Conservation (phyloP, 495 filamentous ascomycete genomes). For the Niebla homalea region DNA sequence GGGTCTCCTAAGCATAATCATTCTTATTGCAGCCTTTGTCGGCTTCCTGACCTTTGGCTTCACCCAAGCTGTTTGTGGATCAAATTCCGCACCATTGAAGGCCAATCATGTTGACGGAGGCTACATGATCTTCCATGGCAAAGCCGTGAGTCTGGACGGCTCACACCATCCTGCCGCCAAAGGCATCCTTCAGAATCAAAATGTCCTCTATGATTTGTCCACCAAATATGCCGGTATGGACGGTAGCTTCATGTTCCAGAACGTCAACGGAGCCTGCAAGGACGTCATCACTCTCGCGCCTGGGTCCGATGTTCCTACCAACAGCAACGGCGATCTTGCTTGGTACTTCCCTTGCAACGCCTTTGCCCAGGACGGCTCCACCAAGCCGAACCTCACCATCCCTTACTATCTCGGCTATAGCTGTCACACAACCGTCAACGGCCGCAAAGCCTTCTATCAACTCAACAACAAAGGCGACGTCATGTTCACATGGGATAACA, state of each 20-base stretch:
- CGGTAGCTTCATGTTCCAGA: constrained; percentile 95
- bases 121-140: constrained; percentile 94
- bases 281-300: constrained; percentile 61
- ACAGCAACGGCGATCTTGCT: constrained; percentile 58
- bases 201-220: constrained; percentile 77
- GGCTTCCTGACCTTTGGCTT: constrained; percentile 97
- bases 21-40: constrained; percentile 76
- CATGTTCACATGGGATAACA: constrained; percentile 92
- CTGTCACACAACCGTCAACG: constrained; percentile 66
- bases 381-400: constrained; percentile 55
- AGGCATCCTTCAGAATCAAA: constrained; percentile 55
- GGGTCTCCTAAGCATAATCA: constrained; percentile 85
- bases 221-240: constrained; percentile 73
- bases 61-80: constrained; percentile 71
- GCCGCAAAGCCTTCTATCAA: constrained; percentile 62
- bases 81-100: constrained; percentile 52
- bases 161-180: constrained; percentile 65
- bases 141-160: constrained; percentile 63
- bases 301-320: constrained; percentile 65
- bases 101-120: constrained; percentile 65
- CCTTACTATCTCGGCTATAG: constrained; percentile 68
- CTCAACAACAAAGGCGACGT: constrained; percentile 54
- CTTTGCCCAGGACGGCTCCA: constrained; percentile 90
- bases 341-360: constrained; percentile 95
- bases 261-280: constrained; percentile 97